Percentiles rank a stretch among this genome's conserved stretches.
Conservation (phyloP, 345 rosid genomes). For the Gossypium arboreum region DNA sequence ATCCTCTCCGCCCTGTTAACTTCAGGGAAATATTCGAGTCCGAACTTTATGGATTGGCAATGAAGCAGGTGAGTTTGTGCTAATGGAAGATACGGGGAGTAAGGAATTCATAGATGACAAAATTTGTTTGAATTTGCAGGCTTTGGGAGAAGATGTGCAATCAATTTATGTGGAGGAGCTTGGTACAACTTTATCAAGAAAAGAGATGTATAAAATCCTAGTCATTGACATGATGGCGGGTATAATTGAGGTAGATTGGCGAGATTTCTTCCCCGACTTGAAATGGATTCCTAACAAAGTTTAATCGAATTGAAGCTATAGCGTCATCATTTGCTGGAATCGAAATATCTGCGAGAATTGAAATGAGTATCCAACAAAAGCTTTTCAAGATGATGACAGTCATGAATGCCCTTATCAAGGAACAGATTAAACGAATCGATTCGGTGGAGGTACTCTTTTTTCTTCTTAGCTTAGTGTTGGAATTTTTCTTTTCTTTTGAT, state of each 20-base stretch:
- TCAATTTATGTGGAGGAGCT: constrained; percentile 68
- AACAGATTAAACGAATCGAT: constrained; percentile 42
- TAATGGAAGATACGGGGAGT: no score
- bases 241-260: constrained; percentile 88
- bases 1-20: constrained; percentile 46
- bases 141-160: constrained; percentile 57
- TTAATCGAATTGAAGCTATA: no score
- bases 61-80: constrained; percentile 35
- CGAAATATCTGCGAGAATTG: constrained; percentile 17
- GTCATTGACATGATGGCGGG: constrained; percentile 79
- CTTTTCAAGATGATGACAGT: constrained; percentile 51
- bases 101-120: no score
- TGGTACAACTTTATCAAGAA: constrained; percentile 40
- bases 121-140: constrained; percentile 3
- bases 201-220: constrained; percentile 46
- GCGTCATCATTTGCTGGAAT: no score
- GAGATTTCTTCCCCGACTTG: constrained; percentile 89
- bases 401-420: constrained; percentile 57
- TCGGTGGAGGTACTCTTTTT: constrained; percentile 43
- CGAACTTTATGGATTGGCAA: constrained; percentile 59
- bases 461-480: no score
- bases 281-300: constrained; percentile 71
- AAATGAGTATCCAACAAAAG: constrained; percentile 43
- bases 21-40: constrained; percentile 71
- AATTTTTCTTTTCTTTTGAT: no score